Evolutionary conservation across 495 filamentous ascomycete genomes (phyloP), one percentile per base, ranked within the genome.

Genomic region (Extremus antarcticus): DNA sequence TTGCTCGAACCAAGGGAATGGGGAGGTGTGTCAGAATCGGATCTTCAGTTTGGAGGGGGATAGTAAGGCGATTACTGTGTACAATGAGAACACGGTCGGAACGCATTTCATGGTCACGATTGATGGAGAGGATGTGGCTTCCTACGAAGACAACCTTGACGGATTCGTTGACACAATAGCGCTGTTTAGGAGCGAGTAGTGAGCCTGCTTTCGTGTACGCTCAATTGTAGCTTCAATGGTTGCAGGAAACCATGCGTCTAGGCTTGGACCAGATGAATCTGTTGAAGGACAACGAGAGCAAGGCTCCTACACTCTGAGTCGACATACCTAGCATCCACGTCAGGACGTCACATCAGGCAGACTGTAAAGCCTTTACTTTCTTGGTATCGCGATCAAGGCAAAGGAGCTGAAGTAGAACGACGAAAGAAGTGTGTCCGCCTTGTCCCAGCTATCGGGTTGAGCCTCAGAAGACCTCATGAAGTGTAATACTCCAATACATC

Each of bases 1-100:
- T 13, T 79, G 74, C 66, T 76, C 74, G 1, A 71, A 72, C 38
- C 65, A 68, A 21, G 76, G 72, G 13, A 65, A 66, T 0, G 73
- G 70, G 1, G 73, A 71, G 25, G 64, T 63, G 13, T 89, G 85
- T 66, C 85, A 87, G 70, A 74, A 67, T 40, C 63, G 74, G 9
- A 86, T 86, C 17, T 75, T 85, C 63, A 75, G 75, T 47, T 63
- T 85, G 15, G 78, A 78, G 57, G 62, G 62, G 9, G 23, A 10
- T 2, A 57, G 24, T 25, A 40, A 21, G 29, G 47, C 55, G 32
- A 47, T 79, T 41, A 65, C 60, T 24, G 64, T 78, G 0, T 79
- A 78, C 52, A 69, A 72, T 15, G 62, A 78, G 45, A 78, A 72
- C 57, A 79, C 77, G 2, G 66, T 78, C n/a, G 76, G 76, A 0